A percentile compares a stretch with the other conserved stretches of the same genome.
Conservation (phyloP, 805 yeast species). For the Yarrowia alimentaria region DNA sequence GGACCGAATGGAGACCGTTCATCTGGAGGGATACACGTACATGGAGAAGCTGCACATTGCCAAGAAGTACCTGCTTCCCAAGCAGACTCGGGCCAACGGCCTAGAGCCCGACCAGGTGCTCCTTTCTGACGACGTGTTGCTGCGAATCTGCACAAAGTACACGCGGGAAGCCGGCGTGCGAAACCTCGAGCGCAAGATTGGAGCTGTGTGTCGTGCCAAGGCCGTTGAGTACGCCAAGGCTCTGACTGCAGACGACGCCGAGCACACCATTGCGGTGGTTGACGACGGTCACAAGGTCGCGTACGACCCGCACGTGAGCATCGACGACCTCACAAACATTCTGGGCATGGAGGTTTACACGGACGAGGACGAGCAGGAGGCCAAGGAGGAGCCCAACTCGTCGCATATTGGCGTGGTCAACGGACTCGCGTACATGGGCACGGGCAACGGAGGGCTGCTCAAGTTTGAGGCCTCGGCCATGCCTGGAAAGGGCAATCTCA, state of each 20-base stretch:
- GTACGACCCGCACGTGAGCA: slow-evolving; percentile 47
- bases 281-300: slow-evolving; percentile 8
- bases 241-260: slow-evolving; percentile 8
- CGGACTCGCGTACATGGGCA: slow-evolving; percentile 82
- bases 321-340: slow-evolving; percentile 60
- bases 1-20: slow-evolving; percentile 81
- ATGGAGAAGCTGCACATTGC: slow-evolving; percentile 76
- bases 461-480: slow-evolving; percentile 75
- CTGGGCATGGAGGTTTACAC: slow-evolving; percentile 63
- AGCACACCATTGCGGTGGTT: slow-evolving; percentile 10
- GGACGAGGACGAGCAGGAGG: slow-evolving; percentile 45
- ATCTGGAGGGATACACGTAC: slow-evolving; percentile 74
- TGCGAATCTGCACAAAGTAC: slow-evolving; percentile 62
- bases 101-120: slow-evolving; percentile 47
- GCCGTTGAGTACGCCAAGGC: slow-evolving; percentile 51
- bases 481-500: slow-evolving; percentile 49
- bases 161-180: slow-evolving; percentile 88
- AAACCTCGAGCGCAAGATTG: slow-evolving; percentile 69
- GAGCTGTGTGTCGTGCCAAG: slow-evolving; percentile 74
- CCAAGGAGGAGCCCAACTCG: slow-evolving; percentile 39
- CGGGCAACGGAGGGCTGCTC: slow-evolving; percentile 80
- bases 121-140: slow-evolving; percentile 55
- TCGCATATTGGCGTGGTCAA: slow-evolving; percentile 63
- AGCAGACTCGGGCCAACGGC: slow-evolving; percentile 70
- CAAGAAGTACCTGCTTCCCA: slow-evolving; percentile 63